These are phyloP conservation scores for Aspergillus campestris DNA, from an alignment of 495 filamentous ascomycete genomes.

Conservation along the genomic window DNA sequence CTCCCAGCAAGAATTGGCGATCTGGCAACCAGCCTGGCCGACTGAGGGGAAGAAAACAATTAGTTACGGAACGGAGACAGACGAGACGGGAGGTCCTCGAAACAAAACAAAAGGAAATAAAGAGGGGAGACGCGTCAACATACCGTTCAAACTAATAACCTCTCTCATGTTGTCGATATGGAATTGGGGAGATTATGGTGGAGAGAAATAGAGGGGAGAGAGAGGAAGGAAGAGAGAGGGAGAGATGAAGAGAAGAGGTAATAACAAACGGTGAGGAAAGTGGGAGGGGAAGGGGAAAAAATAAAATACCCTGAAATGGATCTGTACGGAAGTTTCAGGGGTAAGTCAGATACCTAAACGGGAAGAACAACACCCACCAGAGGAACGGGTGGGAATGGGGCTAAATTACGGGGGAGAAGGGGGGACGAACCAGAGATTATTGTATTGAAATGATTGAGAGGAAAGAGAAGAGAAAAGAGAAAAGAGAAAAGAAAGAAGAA, in stretches of 20 bases:
- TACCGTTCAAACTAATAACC: conserved; percentile 99
- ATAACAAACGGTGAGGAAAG: conserved; percentile 5
- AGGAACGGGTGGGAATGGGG: conserved; percentile 15
- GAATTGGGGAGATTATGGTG: conserved; percentile 1
- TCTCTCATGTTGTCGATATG: conserved; percentile 77
- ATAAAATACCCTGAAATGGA: conserved; percentile 14
- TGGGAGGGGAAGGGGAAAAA: conserved; percentile 12
- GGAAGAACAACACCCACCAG: conserved; percentile 25
- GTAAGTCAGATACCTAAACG: conserved; percentile 26
- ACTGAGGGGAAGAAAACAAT: conserved; percentile 46
- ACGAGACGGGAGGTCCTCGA: conserved; percentile 1
- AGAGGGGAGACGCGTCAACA: conserved; percentile 25
- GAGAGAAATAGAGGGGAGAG: conserved; percentile 6
- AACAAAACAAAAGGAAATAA: neutral
- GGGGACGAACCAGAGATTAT: conserved; percentile 22
- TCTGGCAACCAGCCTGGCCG: conserved; percentile 99
- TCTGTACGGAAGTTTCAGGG: conserved; percentile 22
- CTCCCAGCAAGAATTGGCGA: conserved; percentile 99
- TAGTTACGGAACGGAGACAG: conserved; percentile 11
- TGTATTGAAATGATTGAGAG: conserved; percentile 9
- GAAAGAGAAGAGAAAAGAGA: conserved; percentile 18
- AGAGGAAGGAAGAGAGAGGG: conserved; percentile 1
- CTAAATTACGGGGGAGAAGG: conserved; percentile 3
- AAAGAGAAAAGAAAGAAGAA: conserved; percentile 12
- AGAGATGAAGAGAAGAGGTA: neutral